These are phyloP conservation scores for Globisporangium lucens DNA, from an alignment of 352 stramenopile genomes.

Conservation along the genomic window DNA sequence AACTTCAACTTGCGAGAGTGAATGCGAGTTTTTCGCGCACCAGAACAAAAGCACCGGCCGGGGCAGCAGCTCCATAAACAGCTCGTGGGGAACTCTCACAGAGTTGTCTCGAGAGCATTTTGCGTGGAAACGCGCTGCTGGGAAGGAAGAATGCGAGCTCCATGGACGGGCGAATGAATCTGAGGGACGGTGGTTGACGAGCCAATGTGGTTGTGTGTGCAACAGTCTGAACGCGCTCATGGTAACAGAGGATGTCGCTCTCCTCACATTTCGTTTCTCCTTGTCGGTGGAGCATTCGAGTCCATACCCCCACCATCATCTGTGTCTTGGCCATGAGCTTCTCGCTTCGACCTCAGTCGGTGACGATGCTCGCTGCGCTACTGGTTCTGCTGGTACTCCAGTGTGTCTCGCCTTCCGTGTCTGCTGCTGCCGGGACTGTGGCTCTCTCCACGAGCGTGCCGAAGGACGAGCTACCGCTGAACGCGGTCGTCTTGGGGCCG, in stretches of 20 bases:
- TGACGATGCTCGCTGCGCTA: background rate
- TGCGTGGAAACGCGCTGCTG: no score
- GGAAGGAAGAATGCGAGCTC: no score
- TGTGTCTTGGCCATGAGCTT: background rate
- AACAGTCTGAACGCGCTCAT: background rate
- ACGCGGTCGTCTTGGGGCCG: background rate
- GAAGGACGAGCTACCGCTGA: background rate
- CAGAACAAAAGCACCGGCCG: no score
- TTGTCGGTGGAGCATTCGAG: background rate
- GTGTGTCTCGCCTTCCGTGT: no score
- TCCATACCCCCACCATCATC: no score
- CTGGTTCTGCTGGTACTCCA: background rate
- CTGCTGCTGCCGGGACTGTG: background rate
- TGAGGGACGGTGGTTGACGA: background rate
- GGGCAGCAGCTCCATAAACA: no score
- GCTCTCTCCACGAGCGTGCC: background rate
- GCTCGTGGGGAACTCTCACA: no score
- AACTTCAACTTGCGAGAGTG: no score
- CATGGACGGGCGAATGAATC: background rate
- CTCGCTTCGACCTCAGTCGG: background rate
- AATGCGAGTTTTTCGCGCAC: no score
- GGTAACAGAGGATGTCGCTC: background rate
- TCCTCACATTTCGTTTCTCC: background rate
- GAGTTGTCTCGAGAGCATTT: no score
- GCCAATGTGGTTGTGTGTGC: background rate